Evolutionary conservation across 441 rosid genomes (phyloP), one percentile per base, ranked within the genome.

Genomic region (Erysimum pusillum): DNA sequence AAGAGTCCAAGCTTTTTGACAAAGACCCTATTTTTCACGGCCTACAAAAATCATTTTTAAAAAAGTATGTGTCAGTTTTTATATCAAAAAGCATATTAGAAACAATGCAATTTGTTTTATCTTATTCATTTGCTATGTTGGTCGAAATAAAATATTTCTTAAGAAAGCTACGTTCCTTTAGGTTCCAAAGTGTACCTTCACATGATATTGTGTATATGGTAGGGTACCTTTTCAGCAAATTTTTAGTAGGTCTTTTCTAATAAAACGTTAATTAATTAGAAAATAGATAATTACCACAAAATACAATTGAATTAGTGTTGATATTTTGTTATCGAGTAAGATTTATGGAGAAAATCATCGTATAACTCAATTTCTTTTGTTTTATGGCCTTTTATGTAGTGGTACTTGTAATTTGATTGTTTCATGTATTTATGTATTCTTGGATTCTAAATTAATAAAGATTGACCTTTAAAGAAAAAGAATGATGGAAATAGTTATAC

Each of bases 1-100:
- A 35, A n/a, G n/a, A n/a, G 75, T 76, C 75, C 64, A 68, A 69
- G 41, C 69, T 69, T 60, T 68, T 53, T 76, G 75, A 53, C 75
- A 62, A 76, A 49, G 69, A 76, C 69, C 7, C 52, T 42, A 34
- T 41, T 60, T 41, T 52, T 68, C 32, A 53, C 41, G 36, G 64
- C 69, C 70, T 41, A 35, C 28, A 28, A 75, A 28, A 61, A 18
- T 17, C 25, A 31, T 36, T 49, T 41, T 53, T 3, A 5, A 42
- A 42, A 59, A 42, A 48, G 69, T 51, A 14, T 39, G 42, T 22
- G 49, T n/a, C 48, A 20, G 36, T 69, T 68, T 69, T 41, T 25
- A 7, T 51, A 44, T 59, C 25, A 20, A 62, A 66, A 56, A 53
- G 52, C 14, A 63, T 32, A 39, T 51, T 3, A 13, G 22, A 18